Percentiles rank a stretch among this genome's conserved stretches.
Evolutionary conservation across 352 stramenopile species (phyloP).

Genomic region (Phytopythium delawarense): DNA sequence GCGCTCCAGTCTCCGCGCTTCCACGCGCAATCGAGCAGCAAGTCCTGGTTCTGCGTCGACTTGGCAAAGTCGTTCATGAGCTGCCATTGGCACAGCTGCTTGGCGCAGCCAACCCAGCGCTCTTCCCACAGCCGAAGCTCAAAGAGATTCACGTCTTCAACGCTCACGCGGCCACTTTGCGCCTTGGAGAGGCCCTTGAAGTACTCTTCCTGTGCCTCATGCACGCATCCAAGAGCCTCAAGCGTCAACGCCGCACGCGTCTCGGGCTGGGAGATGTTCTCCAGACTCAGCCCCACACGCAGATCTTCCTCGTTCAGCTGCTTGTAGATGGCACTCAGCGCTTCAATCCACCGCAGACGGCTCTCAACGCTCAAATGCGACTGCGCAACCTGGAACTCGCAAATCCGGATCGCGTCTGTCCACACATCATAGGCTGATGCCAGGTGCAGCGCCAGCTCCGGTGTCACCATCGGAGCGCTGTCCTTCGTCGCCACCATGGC

Average conservation of each 20-base stretch:
- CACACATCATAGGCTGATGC: conserved; percentile 84
- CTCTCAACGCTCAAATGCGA: conserved; percentile 58
- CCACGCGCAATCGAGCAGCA: conserved; percentile 91
- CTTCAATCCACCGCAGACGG: conserved; percentile 81
- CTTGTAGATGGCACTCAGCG: conserved; percentile 83
- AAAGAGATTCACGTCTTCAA: conserved; percentile 83
- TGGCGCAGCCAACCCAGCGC: conserved; percentile 88
- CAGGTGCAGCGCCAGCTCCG: conserved; percentile 81
- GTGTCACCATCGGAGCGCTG: conserved; percentile 64
- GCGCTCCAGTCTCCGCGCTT: conserved; percentile 89
- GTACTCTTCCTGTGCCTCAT: conserved; percentile 87
- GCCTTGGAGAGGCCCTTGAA: conserved; percentile 79
- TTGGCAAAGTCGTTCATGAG: conserved; percentile 92
- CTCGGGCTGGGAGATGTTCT: conserved; percentile 73
- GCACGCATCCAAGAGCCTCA: conserved; percentile 76
- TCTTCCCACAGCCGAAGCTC: conserved; percentile 87
- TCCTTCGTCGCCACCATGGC: conserved; percentile 59
- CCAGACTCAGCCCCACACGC: conserved; percentile 69
- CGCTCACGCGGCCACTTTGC: conserved; percentile 61
- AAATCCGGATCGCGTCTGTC: conserved; percentile 62
- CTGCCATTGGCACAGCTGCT: conserved; percentile 91
- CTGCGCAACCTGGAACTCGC: conserved; percentile 83
- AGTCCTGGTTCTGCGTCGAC: conserved; percentile 88
- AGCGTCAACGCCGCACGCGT: conserved; percentile 70
- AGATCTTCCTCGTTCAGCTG: conserved; percentile 84